Evolutionary conservation across 768 basidiomycete species (phyloP).

Genomic region (Phaffia australis): DNA sequence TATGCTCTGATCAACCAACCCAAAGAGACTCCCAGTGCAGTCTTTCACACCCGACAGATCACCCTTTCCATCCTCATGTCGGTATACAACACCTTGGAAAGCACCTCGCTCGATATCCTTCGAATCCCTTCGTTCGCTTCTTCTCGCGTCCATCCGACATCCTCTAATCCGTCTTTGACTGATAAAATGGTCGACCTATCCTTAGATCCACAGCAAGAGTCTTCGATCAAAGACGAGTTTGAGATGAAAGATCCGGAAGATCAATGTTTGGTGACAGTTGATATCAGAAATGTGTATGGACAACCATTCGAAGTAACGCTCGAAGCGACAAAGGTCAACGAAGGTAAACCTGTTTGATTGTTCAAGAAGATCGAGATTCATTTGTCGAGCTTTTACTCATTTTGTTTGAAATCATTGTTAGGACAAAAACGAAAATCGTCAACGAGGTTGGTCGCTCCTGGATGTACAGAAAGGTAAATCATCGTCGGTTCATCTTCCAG

Average conservation of each 20-base stretch:
- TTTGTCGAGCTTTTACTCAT: neutral
- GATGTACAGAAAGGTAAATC: constrained; percentile 18
- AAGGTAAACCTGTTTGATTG: constrained; percentile 44
- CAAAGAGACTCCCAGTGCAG: constrained; percentile 27
- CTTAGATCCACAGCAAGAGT: no score
- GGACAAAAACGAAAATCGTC: neutral
- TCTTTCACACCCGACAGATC: constrained; percentile 75
- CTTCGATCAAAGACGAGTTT: constrained; percentile 25
- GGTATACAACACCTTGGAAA: constrained; percentile 90
- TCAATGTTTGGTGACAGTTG: constrained; percentile 79
- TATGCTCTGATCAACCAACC: constrained; percentile 59
- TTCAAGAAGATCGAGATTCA: constrained; percentile 32
- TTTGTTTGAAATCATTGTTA: neutral
- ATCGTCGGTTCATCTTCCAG: neutral
- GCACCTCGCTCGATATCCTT: constrained; percentile 67
- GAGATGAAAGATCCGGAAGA: constrained; percentile 33
- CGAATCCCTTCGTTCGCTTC: constrained; percentile 42
- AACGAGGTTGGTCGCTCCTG: constrained; percentile 9
- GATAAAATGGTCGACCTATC: neutral
- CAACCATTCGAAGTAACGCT: constrained; percentile 82
- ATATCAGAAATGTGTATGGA: constrained; percentile 85
- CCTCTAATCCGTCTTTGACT: constrained; percentile 24
- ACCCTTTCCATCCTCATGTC: constrained; percentile 82
- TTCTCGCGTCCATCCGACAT: neutral
- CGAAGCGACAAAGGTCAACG: constrained; percentile 43